These are phyloP conservation scores for Acrocalymma vagum DNA, from an alignment of 2,329 filamentous ascomycete species.

Conservation along the genomic window DNA sequence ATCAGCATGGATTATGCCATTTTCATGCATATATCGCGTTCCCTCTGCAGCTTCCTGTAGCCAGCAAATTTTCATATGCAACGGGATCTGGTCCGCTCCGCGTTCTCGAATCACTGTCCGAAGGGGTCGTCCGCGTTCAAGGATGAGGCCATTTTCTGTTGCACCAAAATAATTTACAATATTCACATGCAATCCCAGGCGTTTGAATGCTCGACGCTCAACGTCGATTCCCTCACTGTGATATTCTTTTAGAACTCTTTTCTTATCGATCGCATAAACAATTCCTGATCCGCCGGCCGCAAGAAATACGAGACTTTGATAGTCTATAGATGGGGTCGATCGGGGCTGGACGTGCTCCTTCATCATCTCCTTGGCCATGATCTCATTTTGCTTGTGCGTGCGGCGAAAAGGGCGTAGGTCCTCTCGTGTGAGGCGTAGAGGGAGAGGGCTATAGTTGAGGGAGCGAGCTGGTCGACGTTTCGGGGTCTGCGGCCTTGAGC, in stretches of 20 bases:
- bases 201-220: slow-evolving; percentile 13
- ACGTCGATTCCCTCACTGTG: slow-evolving; percentile 9
- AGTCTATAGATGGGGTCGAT: slow-evolving; percentile 2
- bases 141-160: slow-evolving; percentile 4
- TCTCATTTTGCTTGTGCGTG: slow-evolving; percentile 23
- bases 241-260: slow-evolving; percentile 15
- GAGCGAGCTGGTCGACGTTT: slow-evolving; percentile 8
- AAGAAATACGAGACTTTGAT: slow-evolving; percentile 7
- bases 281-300: slow-evolving; percentile 9
- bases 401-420: slow-evolving; percentile 16
- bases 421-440: slow-evolving; percentile 12
- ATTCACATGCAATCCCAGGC: slow-evolving; percentile 10
- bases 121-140: slow-evolving; percentile 4
- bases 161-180: neutral
- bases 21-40: slow-evolving; percentile 13
- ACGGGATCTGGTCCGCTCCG: slow-evolving; percentile 4
- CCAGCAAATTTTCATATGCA: slow-evolving; percentile 11
- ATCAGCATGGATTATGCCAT: slow-evolving; percentile 11
- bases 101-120: slow-evolving; percentile 5
- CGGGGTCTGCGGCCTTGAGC: slow-evolving; percentile 2
- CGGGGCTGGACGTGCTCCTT: slow-evolving; percentile 2
- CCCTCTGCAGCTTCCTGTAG: slow-evolving; percentile 16
- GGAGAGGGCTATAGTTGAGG: slow-evolving; percentile 5
- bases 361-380: slow-evolving; percentile 9
- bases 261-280: slow-evolving; percentile 14